Conservation (phyloP, 2,329 filamentous ascomycete genomes). For the Pyrenophora graminea region DNA sequence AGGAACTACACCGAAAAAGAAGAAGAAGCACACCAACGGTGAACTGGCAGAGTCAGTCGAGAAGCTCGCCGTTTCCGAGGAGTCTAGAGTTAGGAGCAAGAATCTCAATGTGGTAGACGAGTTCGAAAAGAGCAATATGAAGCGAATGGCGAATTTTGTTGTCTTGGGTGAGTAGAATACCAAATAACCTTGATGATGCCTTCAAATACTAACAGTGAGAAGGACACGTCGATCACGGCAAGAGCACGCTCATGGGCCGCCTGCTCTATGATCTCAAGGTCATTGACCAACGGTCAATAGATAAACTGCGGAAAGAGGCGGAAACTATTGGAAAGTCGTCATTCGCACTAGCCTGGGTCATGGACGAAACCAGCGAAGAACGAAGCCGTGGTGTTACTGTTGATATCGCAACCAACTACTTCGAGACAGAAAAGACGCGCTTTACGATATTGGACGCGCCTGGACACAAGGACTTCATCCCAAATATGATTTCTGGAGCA, state of each 20-base stretch:
- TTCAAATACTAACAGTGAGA: conserved; percentile 3
- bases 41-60: conserved; percentile 54
- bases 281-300: conserved; percentile 84
- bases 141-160: conserved; percentile 86
- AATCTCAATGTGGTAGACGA: conserved; percentile 84
- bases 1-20: conserved; percentile 37
- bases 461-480: conserved; percentile 93
- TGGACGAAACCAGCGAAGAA: conserved; percentile 91
- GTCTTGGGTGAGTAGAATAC: conserved; percentile 71
- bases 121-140: conserved; percentile 73
- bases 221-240: conserved; percentile 97
- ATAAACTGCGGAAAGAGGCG: conserved; percentile 85
- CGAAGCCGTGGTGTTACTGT: conserved; percentile 90
- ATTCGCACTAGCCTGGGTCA: conserved; percentile 94
- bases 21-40: conserved; percentile 22
- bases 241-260: conserved; percentile 97
- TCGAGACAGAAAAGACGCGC: conserved; percentile 81
- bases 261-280: conserved; percentile 85
- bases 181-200: neutral
- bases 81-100: conserved; percentile 66
- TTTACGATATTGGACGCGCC: conserved; percentile 97
- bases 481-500: conserved; percentile 98
- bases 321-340: conserved; percentile 92
- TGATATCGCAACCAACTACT: conserved; percentile 92
- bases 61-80: conserved; percentile 53